phyloP scores from a whole-genome alignment of 352 stramenopile genomes.

The Lagenidium giganteum region DNA sequence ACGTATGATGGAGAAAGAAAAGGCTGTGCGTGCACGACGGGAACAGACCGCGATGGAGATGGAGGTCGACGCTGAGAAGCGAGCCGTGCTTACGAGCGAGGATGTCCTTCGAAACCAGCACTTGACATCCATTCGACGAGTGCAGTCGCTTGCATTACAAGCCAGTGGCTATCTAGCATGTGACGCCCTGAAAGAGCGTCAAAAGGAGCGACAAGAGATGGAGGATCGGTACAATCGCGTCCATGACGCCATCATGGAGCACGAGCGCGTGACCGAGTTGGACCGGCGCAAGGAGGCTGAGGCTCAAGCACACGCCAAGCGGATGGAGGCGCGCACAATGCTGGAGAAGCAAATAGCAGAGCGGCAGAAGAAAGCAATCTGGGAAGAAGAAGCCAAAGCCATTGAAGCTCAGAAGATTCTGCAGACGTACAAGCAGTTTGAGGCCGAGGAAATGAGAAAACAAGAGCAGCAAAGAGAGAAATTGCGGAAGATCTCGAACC shows the following conservation, averaged over 20 bases:
- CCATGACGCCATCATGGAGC: constrained; percentile 73
- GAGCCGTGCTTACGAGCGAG: constrained; percentile 59
- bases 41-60: constrained; percentile 71
- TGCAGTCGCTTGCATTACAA: constrained; percentile 62
- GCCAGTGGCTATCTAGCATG: constrained; percentile 62
- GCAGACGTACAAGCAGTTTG: constrained; percentile 78
- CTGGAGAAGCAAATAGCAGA: constrained; percentile 71
- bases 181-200: constrained; percentile 39
- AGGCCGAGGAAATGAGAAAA: constrained; percentile 58
- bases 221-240: constrained; percentile 61
- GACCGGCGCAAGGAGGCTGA: constrained; percentile 40
- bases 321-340: constrained; percentile 55
- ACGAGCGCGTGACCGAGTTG: constrained; percentile 49
- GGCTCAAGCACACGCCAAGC: constrained; percentile 31
- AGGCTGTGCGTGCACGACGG: constrained; percentile 50
- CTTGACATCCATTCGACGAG: constrained; percentile 54
- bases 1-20: constrained; percentile 75
- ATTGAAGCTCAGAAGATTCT: constrained; percentile 78
- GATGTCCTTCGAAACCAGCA: constrained; percentile 55
- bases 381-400: constrained; percentile 72
- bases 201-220: constrained; percentile 30
- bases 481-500: constrained; percentile 31
- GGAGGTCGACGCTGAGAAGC: constrained; percentile 59
- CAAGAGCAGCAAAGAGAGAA: constrained; percentile 39
- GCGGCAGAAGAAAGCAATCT: constrained; percentile 58